Conservation (phyloP, 805 yeast genomes). For the Lachancea waltii region DNA sequence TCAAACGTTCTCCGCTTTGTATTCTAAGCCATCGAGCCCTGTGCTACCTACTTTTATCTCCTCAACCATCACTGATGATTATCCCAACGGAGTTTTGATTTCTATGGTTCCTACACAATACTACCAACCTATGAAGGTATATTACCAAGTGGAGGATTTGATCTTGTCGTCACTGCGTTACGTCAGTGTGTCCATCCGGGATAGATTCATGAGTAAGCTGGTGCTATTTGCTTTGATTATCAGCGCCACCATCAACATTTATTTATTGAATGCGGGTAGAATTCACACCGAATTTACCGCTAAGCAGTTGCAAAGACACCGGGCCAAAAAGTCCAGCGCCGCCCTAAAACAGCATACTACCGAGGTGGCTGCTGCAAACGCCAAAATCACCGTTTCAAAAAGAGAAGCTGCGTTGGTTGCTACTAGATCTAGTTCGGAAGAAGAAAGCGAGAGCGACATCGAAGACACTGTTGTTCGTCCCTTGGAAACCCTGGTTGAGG, state of each 20-base stretch:
- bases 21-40: slow-evolving; percentile 32
- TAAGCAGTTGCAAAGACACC: slow-evolving; percentile 22
- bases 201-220: slow-evolving; percentile 71
- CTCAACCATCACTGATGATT: slow-evolving; percentile 28
- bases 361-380: background rate
- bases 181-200: slow-evolving; percentile 66
- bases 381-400: slow-evolving; percentile 11
- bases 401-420: slow-evolving; percentile 6
- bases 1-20: slow-evolving; percentile 35
- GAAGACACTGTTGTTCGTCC: slow-evolving; percentile 41
- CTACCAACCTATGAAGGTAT: slow-evolving; percentile 50
- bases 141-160: slow-evolving; percentile 55
- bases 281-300: slow-evolving; percentile 44
- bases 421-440: slow-evolving; percentile 15
- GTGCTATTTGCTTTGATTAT: slow-evolving; percentile 65
- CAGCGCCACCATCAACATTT: slow-evolving; percentile 75
- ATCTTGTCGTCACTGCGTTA: slow-evolving; percentile 45
- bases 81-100: slow-evolving; percentile 45
- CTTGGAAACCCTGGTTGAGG: slow-evolving; percentile 54
- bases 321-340: slow-evolving; percentile 7
- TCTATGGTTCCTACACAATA: slow-evolving; percentile 52
- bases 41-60: slow-evolving; percentile 37
- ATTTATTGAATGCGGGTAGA: slow-evolving; percentile 81
- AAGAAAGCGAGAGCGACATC: slow-evolving; percentile 33
- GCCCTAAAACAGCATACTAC: slow-evolving; percentile 22